Conservation (phyloP, 371 early-diverging fungal genomes). For the Mucor plumbeus region DNA sequence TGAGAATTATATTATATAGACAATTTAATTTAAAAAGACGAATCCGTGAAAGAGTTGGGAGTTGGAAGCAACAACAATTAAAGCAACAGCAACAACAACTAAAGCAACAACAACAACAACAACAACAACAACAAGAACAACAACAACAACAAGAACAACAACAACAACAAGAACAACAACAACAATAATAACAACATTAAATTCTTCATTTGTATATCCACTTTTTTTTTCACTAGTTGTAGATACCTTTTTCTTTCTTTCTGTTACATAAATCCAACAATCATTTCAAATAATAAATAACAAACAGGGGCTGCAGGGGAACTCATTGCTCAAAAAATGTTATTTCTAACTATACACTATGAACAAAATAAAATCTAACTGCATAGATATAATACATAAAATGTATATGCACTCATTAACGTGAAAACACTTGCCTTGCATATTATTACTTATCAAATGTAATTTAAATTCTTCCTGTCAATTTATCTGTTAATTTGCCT, state of each 20-base stretch:
- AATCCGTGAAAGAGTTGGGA: constrained; percentile 42
- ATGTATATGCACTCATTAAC: not conserved
- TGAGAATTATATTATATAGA: constrained; percentile 47
- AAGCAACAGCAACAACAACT: constrained; percentile 4
- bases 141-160: constrained; percentile 20
- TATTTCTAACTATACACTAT: not conserved
- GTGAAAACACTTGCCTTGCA: not conserved
- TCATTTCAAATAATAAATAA: not conserved
- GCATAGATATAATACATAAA: not conserved
- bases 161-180: not conserved
- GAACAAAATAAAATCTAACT: not conserved
- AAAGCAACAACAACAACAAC: not conserved
- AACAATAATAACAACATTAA: not conserved
- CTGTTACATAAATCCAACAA: not conserved
- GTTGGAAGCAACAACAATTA: constrained; percentile 37
- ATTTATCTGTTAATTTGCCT: not conserved
- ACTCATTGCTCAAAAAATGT: not conserved
- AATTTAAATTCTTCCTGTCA: not conserved
- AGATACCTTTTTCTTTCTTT: constrained; percentile 1
- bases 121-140: not conserved
- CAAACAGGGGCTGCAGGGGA: not conserved
- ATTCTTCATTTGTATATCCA: not conserved
- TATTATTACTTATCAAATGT: not conserved
- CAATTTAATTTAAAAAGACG: constrained; percentile 50
- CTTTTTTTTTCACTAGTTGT: not conserved